Evolutionary conservation across 495 filamentous ascomycete species (phyloP).

Genomic region (Tuber borchii): DNA sequence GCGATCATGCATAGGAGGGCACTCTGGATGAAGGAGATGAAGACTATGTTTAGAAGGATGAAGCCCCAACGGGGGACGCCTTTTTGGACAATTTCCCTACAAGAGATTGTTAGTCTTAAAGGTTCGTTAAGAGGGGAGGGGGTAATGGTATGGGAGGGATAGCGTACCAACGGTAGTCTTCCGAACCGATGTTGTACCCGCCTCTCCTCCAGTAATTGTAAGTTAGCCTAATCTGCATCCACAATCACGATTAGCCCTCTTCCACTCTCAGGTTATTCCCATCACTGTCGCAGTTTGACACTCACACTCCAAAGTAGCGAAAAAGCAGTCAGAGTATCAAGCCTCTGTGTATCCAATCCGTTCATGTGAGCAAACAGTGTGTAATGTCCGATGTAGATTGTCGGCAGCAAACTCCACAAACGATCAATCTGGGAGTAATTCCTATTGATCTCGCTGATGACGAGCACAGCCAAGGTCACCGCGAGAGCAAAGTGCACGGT

Average conservation of each 20-base stretch:
- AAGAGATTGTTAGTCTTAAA: slow-evolving; percentile 9
- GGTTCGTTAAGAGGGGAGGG: not conserved
- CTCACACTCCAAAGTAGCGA: slow-evolving; percentile 76
- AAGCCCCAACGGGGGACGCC: slow-evolving; percentile 51
- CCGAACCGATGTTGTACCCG: slow-evolving; percentile 75
- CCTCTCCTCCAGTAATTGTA: slow-evolving; percentile 98
- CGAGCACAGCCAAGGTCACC: slow-evolving; percentile 60
- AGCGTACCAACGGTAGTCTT: slow-evolving; percentile 84
- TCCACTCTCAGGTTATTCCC: not conserved
- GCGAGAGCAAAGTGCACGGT: slow-evolving; percentile 66
- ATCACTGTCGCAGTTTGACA: slow-evolving; percentile 11
- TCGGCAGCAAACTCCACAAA: slow-evolving; percentile 81
- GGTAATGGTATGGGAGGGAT: not conserved
- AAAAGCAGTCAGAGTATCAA: slow-evolving; percentile 68
- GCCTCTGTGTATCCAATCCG: slow-evolving; percentile 61
- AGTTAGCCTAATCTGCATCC: slow-evolving; percentile 62
- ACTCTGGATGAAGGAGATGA: slow-evolving; percentile 81
- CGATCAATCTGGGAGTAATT: slow-evolving; percentile 96
- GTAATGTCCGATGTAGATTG: slow-evolving; percentile 84
- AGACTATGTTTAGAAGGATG: slow-evolving; percentile 76
- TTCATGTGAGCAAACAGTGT: slow-evolving; percentile 67
- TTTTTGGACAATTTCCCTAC: slow-evolving; percentile 49
- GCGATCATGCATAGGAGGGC: slow-evolving; percentile 69
- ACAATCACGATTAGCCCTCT: slow-evolving; percentile 10
- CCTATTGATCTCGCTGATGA: slow-evolving; percentile 71